phyloP scores from a whole-genome alignment of 805 yeast species.

The Candida tibetensis region DNA sequence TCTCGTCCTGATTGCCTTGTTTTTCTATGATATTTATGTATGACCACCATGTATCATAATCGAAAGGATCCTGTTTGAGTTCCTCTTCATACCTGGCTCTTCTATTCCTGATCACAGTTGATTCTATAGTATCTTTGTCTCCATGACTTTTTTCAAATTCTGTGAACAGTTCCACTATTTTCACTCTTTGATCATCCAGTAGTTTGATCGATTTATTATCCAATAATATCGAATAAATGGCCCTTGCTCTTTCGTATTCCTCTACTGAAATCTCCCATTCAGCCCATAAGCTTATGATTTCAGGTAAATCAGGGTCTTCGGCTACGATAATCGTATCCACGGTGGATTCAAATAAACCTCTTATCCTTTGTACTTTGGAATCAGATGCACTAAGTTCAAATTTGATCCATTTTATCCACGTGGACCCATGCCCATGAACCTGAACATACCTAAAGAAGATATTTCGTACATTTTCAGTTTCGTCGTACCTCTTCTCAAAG shows the following conservation, averaged over 20 bases:
- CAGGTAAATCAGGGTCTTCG: slow-evolving; percentile 28
- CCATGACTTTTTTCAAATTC: slow-evolving; percentile 69
- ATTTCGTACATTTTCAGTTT: slow-evolving; percentile 51
- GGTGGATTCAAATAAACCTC: slow-evolving; percentile 67
- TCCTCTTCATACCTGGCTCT: slow-evolving; percentile 51
- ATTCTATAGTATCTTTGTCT: slow-evolving; percentile 49
- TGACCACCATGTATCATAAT: slow-evolving; percentile 84
- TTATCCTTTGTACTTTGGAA: slow-evolving; percentile 41
- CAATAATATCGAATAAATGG: slow-evolving; percentile 53
- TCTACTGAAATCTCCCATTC: slow-evolving; percentile 62
- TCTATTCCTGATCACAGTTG: slow-evolving; percentile 52
- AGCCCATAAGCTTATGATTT: slow-evolving; percentile 55
- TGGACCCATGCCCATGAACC: slow-evolving; percentile 46
- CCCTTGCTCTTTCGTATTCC: slow-evolving; percentile 62
- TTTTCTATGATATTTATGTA: slow-evolving; percentile 53
- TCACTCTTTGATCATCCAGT: slow-evolving; percentile 31
- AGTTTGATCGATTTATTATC: slow-evolving; percentile 15
- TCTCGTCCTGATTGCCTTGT: slow-evolving; percentile 20
- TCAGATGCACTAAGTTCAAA: slow-evolving; percentile 50
- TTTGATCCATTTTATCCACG: slow-evolving; percentile 75
- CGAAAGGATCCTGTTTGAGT: slow-evolving; percentile 45
- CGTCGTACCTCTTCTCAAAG: slow-evolving; percentile 68
- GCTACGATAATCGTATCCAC: slow-evolving; percentile 39
- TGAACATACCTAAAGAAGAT: slow-evolving; percentile 52
- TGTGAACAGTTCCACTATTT: slow-evolving; percentile 39